phyloP scores from a whole-genome alignment of 2,329 filamentous ascomycete species.

The Dactylonectria macrodidyma region DNA sequence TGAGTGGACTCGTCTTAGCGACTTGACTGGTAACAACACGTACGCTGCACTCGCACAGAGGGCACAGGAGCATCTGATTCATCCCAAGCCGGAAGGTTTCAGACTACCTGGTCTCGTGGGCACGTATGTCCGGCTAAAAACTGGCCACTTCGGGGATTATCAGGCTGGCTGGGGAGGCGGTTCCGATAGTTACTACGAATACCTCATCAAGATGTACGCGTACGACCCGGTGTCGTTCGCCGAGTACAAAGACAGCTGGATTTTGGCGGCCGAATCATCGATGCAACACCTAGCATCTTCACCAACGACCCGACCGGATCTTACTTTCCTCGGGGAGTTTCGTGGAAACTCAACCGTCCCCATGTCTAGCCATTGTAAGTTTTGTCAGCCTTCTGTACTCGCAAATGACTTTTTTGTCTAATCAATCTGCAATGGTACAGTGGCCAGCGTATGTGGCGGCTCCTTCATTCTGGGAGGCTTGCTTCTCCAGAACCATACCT shows the following conservation, averaged over 20 bases:
- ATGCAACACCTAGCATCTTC: conserved; percentile 32
- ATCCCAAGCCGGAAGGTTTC: conserved; percentile 34
- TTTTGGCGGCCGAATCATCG: conserved; percentile 30
- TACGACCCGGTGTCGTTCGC: conserved; percentile 35
- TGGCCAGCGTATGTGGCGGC: conserved; percentile 59
- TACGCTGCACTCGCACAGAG: conserved; percentile 35
- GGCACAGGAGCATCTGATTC: conserved; percentile 30
- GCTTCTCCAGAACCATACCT: conserved; percentile 30
- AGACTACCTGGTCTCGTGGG: conserved; percentile 35
- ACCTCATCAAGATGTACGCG: conserved; percentile 44
- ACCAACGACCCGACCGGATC: conserved; percentile 24
- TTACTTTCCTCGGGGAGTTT: conserved; percentile 32
- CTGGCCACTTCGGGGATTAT: conserved; percentile 36
- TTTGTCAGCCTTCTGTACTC: neutral
- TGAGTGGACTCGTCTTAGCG: conserved; percentile 40
- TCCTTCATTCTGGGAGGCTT: conserved; percentile 32
- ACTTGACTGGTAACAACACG: conserved; percentile 30
- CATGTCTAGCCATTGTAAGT: conserved; percentile 29
- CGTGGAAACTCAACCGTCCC: conserved; percentile 30
- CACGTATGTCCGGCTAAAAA: conserved; percentile 21
- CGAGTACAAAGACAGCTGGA: conserved; percentile 32
- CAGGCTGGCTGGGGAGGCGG: conserved; percentile 41
- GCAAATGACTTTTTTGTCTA: neutral
- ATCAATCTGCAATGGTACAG: neutral
- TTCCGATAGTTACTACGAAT: conserved; percentile 42